Evolutionary conservation across 345 rosid genomes (phyloP).

Genomic region (Eucalyptus regnans): DNA sequence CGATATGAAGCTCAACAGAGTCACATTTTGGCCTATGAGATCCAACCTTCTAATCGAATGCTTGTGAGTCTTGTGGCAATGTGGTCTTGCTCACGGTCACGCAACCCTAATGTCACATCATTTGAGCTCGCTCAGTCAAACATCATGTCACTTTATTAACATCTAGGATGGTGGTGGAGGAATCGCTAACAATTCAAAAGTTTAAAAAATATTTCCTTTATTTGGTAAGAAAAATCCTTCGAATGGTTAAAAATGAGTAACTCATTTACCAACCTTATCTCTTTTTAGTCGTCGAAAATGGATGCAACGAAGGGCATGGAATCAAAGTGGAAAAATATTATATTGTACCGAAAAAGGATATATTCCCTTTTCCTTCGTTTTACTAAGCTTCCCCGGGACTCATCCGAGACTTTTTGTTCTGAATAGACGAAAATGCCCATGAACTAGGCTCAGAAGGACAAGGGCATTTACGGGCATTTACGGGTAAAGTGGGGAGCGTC

Average conservation of each 20-base stretch:
- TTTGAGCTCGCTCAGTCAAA: not conserved
- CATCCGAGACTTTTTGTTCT: not conserved
- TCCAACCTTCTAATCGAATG: fast-evolving
- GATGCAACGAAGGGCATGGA: not conserved
- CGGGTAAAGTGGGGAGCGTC: not conserved
- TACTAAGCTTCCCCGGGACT: not conserved
- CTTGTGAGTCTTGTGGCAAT: not conserved
- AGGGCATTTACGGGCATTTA: not conserved
- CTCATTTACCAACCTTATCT: not conserved
- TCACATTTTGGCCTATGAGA: fast-evolving
- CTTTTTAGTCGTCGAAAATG: not conserved
- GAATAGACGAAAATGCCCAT: not conserved
- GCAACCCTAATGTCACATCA: not conserved
- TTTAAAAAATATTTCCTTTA: not conserved
- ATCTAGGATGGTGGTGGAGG: not conserved
- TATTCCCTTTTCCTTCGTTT: not conserved
- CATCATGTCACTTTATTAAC: not conserved
- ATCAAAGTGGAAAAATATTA: not conserved
- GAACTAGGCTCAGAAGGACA: not conserved
- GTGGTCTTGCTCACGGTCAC: fast-evolving
- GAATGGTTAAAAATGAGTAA: not conserved
- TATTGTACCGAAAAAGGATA: not conserved
- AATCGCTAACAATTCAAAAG: not conserved
- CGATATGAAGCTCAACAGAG: not conserved
- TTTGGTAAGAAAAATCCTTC: not conserved